Evolutionary conservation across 495 filamentous ascomycete species (phyloP), one percentile per base, ranked within the genome.

Genomic region (Aspergillus baeticus): DNA sequence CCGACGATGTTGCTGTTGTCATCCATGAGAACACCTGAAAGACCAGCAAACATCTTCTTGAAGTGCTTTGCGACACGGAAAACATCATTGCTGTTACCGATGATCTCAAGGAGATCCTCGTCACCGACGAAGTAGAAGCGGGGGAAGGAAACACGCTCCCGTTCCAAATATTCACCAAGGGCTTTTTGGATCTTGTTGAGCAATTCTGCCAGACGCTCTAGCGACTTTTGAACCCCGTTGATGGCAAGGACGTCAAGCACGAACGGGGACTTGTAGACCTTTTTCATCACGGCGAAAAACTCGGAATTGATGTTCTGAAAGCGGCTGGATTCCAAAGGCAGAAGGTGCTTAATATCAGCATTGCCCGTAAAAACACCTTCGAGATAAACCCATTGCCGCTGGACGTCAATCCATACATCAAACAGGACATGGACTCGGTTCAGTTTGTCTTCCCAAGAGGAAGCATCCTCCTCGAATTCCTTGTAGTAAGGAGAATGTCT

Each of bases 171-270:
- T 77, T 99, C 94, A 66, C 94, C 94, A 13, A 99, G 84, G 4
- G 94, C 94, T 72, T 99, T 99, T 64, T 99, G 95, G 50, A 99
- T 99, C 77, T 98, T 99, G 82, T 96, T 95, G 53, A 99, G 84
- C 36, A 98, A 73, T 65, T 98, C 94, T 5, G 92, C 92, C 44
- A 99, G 79, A 59, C 94, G 87, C 74, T 99, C 94, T 21, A 99
- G 68, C 10, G 91, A 96, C 66, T 96, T 96, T 65, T 98, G 94
- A 2, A 97, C 90, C 20, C 91, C 93, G 21, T 90, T 88, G 44
- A 99, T 98, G 56, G 90, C 89, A 46, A 99, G 85, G 1, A 98
- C 93, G 66, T 99, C 94, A 33, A 99, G 80, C 2, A 99, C 90
- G 61, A 90, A 90, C 1, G 94, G 92, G 36, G 91, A 90, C 65